phyloP scores from a whole-genome alignment of 192 early-diverging fungal species.

The Coemansia biformis region DNA sequence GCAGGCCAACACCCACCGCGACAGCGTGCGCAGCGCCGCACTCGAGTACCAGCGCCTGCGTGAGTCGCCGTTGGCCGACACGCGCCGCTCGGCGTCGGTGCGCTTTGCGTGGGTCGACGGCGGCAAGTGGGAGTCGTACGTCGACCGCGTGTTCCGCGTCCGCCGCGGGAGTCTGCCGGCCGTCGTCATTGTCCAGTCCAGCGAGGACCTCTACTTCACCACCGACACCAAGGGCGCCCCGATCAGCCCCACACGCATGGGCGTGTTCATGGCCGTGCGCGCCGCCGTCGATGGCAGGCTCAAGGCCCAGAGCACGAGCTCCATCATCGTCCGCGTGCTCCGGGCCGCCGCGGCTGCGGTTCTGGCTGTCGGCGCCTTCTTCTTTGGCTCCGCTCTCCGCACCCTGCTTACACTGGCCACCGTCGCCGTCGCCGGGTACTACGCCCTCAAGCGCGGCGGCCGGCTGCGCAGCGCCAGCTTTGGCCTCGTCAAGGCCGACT shows the following conservation, averaged over 20 bases:
- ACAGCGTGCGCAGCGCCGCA: constrained; percentile 19
- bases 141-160: constrained; percentile 53
- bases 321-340: constrained; percentile 29
- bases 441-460: constrained; percentile 15
- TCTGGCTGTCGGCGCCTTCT: constrained; percentile 10
- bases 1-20: constrained; percentile 10
- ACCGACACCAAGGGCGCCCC: constrained; percentile 17
- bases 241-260: constrained; percentile 35
- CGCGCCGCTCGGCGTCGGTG: constrained; percentile 12
- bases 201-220: constrained; percentile 43
- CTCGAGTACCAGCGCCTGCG: constrained; percentile 22
- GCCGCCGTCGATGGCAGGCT: constrained; percentile 39
- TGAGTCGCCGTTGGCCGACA: background rate
- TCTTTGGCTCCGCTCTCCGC: constrained; percentile 29
- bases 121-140: constrained; percentile 57
- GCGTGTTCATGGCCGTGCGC: constrained; percentile 40
- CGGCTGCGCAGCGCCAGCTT: no score
- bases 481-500: constrained; percentile 42
- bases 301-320: constrained; percentile 27
- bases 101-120: constrained; percentile 64
- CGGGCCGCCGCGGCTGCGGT: constrained; percentile 3
- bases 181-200: constrained; percentile 52
- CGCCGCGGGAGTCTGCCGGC: constrained; percentile 30
- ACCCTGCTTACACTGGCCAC: constrained; percentile 15
- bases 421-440: constrained; percentile 8